Base-by-base conservation (phyloP, 495 filamentous ascomycete genomes). In the Tetracladium setigerum region DNA sequence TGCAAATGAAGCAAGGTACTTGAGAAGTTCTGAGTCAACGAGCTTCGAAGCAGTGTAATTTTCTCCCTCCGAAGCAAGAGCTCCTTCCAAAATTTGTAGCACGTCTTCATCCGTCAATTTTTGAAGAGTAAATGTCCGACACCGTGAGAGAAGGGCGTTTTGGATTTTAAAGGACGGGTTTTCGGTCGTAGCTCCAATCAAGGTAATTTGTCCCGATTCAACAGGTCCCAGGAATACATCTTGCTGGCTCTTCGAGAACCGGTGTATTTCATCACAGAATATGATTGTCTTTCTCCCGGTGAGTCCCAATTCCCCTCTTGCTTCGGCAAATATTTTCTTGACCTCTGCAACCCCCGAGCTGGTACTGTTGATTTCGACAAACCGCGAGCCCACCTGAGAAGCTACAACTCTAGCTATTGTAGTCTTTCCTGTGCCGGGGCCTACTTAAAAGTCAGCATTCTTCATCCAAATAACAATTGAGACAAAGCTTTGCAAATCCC, bases 241-340 rank as follows among this genome's bases (percentile, higher is more conserved):
- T 54, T 98, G 92, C 62, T 98, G 92, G 0, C 81, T 70, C 61
- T 95, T 97, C 40, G 78, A 86, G 69, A 97, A 96, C 4, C 91
- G 78, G 62, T 97, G 91, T 44, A 97, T 95, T 65, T 97, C 91
- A 63, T 97, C 91, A 68, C 91, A 96, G 65, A 97, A 98, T 52
- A 98, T 81, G 54, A 98, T 95, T 4, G 92, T 97, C 65, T 87
- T 89, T 30, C 89, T 73, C 9, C 90, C 90, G 0, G 87, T 94
- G 30, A 98, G 64, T 5, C 71, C 65, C 38, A 94, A 66, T 63
- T 98, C 92, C 58, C 79, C 88, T 52, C 77, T 81, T 4, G 92
- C 88, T 56, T 96, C 89, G 41, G 65, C 65, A 53, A 97, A 96
- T 31, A 95, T 76, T 74, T 94, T 95, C 69, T 96, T 98, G 73